Conservation (phyloP, 768 basidiomycete species). For the Tulasnella calospora region DNA sequence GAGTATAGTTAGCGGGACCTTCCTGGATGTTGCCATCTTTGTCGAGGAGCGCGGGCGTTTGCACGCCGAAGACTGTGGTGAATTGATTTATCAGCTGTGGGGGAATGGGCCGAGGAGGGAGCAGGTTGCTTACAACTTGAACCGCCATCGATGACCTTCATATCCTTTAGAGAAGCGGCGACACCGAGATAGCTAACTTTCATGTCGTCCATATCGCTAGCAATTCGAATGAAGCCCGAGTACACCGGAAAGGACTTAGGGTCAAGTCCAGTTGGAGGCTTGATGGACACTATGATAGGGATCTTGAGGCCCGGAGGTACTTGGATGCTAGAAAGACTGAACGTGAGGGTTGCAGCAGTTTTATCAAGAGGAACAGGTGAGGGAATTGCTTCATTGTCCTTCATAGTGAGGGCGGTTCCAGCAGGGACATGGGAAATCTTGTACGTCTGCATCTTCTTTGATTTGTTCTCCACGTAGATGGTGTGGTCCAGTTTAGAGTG, state of each 20-base stretch:
- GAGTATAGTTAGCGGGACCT: background rate
- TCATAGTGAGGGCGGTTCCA: conserved; percentile 49
- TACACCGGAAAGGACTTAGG: conserved; percentile 50
- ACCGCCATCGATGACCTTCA: conserved; percentile 49
- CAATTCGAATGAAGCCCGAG: conserved; percentile 51
- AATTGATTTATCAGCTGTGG: background rate
- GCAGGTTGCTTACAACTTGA: background rate
- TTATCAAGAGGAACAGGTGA: conserved; percentile 52
- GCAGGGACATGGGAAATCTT: conserved; percentile 53
- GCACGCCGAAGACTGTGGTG: background rate
- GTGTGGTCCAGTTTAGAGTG: conserved; percentile 14
- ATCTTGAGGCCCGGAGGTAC: conserved; percentile 44
- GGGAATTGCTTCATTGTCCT: conserved; percentile 41
- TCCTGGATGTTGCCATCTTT: background rate
- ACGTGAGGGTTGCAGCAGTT: conserved; percentile 44
- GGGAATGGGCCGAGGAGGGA: background rate
- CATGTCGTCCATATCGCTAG: conserved; percentile 34
- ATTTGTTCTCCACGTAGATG: conserved; percentile 48
- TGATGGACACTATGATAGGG: conserved; percentile 45
- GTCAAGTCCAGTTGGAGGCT: conserved; percentile 44
- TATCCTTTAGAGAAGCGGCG: conserved; percentile 43
- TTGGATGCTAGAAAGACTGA: conserved; percentile 44
- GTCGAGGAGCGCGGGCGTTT: conserved; percentile 8
- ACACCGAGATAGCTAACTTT: conserved; percentile 45
- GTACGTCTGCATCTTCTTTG: conserved; percentile 43